Base-by-base conservation (phyloP, 2,329 filamentous ascomycete genomes). In the Phoma sp. region DNA sequence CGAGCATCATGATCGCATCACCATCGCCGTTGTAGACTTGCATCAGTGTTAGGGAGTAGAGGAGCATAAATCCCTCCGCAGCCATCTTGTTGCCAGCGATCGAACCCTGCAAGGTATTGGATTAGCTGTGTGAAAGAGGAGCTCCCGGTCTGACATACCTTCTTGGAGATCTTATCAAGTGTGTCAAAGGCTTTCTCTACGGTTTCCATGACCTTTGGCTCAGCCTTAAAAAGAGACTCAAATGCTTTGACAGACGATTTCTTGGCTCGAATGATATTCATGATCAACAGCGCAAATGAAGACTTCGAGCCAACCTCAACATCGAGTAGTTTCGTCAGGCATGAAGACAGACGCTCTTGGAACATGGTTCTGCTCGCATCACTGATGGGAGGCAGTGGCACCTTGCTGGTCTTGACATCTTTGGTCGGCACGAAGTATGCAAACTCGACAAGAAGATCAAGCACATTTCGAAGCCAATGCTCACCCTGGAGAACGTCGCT, bases 11-110 rank as follows among this genome's bases (percentile, higher is more conserved):
- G 22, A 96, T 83, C 0, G 92, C 90, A 69, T 98, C 95, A 0
- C 89, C 82, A 55, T 96, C 92, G 23, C 91, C 90, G 66, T 93
- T 93, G 77, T 96, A 96, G 7, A 96, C 82, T 72, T 97, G 91
- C 50, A 98, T 81, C 11, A 97, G 84, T 0, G 91, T 89, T 47
- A 97, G 83, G 0, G 91, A 88, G 71, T 96, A 91, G 1, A 98
- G 82, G 32, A 97, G 81, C 18, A 89, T 88, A 53, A 97, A 83
- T 0, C 90, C 89, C 56, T 86, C 86, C 13, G 79, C 66, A 70
- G 78, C 60, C 54, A 69, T 69, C 49, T 64, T 73, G 13, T 69
- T 68, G 4, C 67, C 64, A 55, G 62, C 59, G 38, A 60, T 61
- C 3, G 61, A 64, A 24, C 62, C 60, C 70, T 73, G 24, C 41